These are phyloP conservation scores for Paxillus involutus DNA, from an alignment of 768 basidiomycete genomes.

Conservation along the genomic window DNA sequence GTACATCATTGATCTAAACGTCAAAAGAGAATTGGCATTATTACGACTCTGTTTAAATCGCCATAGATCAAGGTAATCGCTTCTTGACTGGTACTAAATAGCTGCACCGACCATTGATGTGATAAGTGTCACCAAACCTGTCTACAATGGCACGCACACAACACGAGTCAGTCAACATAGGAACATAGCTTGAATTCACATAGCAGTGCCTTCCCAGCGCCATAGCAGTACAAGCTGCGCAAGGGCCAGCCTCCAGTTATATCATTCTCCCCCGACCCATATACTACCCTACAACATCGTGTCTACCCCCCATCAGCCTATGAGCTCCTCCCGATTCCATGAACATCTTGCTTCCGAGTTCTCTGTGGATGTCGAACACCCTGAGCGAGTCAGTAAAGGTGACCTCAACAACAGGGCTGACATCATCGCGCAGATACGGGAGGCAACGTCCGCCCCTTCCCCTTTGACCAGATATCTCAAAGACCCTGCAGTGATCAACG, in stretches of 20 bases:
- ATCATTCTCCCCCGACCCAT: constrained; percentile 8
- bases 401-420: constrained; percentile 24
- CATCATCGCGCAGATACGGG: constrained; percentile 40
- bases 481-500: constrained; percentile 40
- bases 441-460: constrained; percentile 45
- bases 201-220: constrained; percentile 13
- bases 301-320: constrained; percentile 8
- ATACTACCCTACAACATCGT: constrained; percentile 8
- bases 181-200: neutral
- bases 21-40: neutral
- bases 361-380: constrained; percentile 12
- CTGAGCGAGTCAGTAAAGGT: constrained; percentile 6
- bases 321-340: constrained; percentile 30
- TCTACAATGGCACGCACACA: constrained; percentile 12
- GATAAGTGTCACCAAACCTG: neutral
- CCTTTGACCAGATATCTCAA: constrained; percentile 44
- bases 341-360: constrained; percentile 27
- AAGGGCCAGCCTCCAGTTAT: constrained; percentile 1
- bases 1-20: neutral
- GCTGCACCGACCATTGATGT: neutral
- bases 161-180: constrained; percentile 15
- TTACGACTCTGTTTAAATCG: neutral
- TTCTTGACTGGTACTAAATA: neutral
- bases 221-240: constrained; percentile 8
- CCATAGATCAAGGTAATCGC: neutral